These are phyloP conservation scores for Aspergillus wentii DNA, from an alignment of 495 filamentous ascomycete genomes.

Conservation along the genomic window DNA sequence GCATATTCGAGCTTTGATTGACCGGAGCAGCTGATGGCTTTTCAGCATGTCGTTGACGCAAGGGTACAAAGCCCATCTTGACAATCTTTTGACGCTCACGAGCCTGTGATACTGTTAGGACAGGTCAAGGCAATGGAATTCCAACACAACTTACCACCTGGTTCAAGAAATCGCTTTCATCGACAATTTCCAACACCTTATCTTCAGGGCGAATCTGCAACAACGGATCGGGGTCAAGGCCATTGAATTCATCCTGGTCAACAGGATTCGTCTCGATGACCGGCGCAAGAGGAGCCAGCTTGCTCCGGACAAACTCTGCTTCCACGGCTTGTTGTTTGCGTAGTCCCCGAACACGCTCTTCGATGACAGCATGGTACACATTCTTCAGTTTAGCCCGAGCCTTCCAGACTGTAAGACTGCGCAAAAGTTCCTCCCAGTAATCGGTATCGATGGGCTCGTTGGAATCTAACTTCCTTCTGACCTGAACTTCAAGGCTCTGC, in stretches of 20 bases:
- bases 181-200: slow-evolving; percentile 56
- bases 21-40: slow-evolving; percentile 36
- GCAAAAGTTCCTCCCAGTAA: slow-evolving; percentile 92
- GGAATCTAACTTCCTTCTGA: slow-evolving; percentile 74
- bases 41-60: slow-evolving; percentile 48
- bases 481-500: slow-evolving; percentile 76
- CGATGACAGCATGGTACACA: slow-evolving; percentile 73
- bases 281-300: slow-evolving; percentile 46
- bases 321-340: slow-evolving; percentile 65
- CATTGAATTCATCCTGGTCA: slow-evolving; percentile 20
- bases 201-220: slow-evolving; percentile 65
- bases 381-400: slow-evolving; percentile 80
- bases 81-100: slow-evolving; percentile 59
- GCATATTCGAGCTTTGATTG: slow-evolving; percentile 23
- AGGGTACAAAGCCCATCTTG: slow-evolving; percentile 66
- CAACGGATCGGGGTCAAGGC: slow-evolving; percentile 66
- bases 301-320: slow-evolving; percentile 55
- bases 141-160: slow-evolving; percentile 42
- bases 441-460: slow-evolving; percentile 93
- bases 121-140: slow-evolving; percentile 2
- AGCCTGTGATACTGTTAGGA: slow-evolving; percentile 26
- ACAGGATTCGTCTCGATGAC: slow-evolving; percentile 2
- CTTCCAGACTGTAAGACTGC: slow-evolving; percentile 83
- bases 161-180: slow-evolving; percentile 58
- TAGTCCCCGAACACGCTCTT: slow-evolving; percentile 63